Evolutionary conservation across 2,329 filamentous ascomycete species (phyloP), one percentile per base, ranked within the genome.

Genomic region (Fusarium paranaense): DNA sequence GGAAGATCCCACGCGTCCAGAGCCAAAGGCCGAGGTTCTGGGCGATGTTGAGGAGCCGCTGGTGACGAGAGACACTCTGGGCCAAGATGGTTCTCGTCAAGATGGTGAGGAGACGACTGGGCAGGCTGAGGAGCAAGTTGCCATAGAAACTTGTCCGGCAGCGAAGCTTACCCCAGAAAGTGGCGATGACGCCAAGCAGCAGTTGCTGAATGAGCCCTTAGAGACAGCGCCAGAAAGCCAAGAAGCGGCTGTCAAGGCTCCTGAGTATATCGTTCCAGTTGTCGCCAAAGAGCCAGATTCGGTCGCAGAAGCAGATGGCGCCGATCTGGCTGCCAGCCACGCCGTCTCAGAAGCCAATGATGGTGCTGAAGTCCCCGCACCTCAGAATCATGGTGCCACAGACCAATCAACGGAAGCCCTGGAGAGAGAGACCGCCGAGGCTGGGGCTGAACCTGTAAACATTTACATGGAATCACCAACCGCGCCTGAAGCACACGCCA

Each of bases 351-450:
- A 69, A 10, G 52, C 60, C 27, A 60, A 56, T 30, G 58, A 25
- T 37, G 62, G 32, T 30, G 40, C 63, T 37, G 65, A 66, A 52
- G 45, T 37, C 58, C 45, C 64, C 64, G 56, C 69, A 59, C 30
- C 47, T 20, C 20, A 63, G 4, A 57, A 42, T 33, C 72, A 62
- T 45, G 72, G 59, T n/a, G 54, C 16, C 35, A 14, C 47, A 47
- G 47, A 30, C 72, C 71, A 75, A 75, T 72, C 72, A 62, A n/a
- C 32, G 27, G 11, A 56, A 42, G 52, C 35, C 56, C 16, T 59
- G 27, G 40, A 42, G 5, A 60, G 57, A 62, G 45, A 32, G 52
- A 61, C 27, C 47, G 42, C 62, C 62, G 37, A 59, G 25, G 47
- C 35, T 61, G 68, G 22, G 42, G 42, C 67, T 67, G 42, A 56